Base-by-base conservation (phyloP, 2,329 filamentous ascomycete genomes). In the Xylariaceae sp. region DNA sequence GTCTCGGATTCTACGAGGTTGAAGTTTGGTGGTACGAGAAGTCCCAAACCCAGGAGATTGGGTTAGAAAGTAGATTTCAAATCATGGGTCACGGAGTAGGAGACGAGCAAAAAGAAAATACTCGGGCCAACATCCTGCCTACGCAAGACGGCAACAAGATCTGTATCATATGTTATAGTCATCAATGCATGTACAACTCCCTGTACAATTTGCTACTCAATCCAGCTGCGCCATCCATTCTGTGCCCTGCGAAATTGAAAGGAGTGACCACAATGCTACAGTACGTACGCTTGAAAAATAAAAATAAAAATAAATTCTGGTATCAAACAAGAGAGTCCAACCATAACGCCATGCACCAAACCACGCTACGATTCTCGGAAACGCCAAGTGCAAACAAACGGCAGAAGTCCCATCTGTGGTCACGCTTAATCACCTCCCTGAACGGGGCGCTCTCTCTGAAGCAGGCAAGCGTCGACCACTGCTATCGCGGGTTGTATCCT, bases 21-120 rank as follows among this genome's bases (percentile, higher is more conserved):
- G 75, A 99, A 99, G 81, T 96, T 98, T 81, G 95, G 93, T 77
- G 96, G 95, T 71, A 91, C 90, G 34, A 90, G 93, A 76, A 94
- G 92, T 79, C 85, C 84, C 74, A 91, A 88, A 73, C 89, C 87
- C 34, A 93, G 93, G 76, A 89, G 95, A 79, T 77, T 98, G 79
- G 70, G 70, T 66, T 73, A 68, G 55, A 61, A 37, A 21, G 19
- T 29, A 29, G 56, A 12, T 21, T 50, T 47, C n/a, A 50, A 39
- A 16, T 28, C 31, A 54, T 12, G 6, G 19, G 36, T n/a, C 24
- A 17, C 37, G 14, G 8, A 51, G 36, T 34, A 31, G 23, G 33
- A 19, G 46, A 56, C 23, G 24, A 26, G 31, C 28, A 29, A 49
- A 34, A 9, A 44, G 33, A 40, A n/a, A 60, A 44, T 33, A 36